Base-by-base conservation (phyloP, 345 rosid genomes). In the Populus nigra region DNA sequence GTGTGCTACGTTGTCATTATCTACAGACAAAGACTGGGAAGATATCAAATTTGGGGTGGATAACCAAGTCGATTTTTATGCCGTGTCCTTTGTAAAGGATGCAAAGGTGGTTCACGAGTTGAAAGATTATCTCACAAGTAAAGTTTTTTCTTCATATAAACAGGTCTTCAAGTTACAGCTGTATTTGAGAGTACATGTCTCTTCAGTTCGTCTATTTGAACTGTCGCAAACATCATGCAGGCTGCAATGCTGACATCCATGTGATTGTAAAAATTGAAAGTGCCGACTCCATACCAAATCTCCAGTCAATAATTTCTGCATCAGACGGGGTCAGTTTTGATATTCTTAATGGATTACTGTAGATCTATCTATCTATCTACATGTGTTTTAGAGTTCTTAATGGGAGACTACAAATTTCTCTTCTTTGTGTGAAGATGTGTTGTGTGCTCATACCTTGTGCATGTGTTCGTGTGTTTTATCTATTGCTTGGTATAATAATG, bases 21-120 rank as follows among this genome's bases (percentile, higher is more conserved):
- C 75, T 57, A 73, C 90, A 95, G 99, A 95, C 72, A 95, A 95
- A 86, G 99, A 95, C 87, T 93, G 99, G 98, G 99, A 92, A 84
- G 99, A 95, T 83, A 95, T 95, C 69, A 95, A 93, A 83, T 95
- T 95, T 83, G 99, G 99, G 74, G 97, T 95, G 82, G 99, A 93
- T 79, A 93, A 93, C 84, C 88, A 92, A 89, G 97, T 92, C 22
- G 99, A 95, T 87, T 95, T 90, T 79, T 95, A 93, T 78, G 99
- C 99, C 11, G 99, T 95, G 50, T 95, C 98, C 50, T 95, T 95
- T 82, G 99, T 95, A 62, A 95, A 95, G 84, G 99, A 95, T 88
- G 99, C 96, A 80, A 81, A 91, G 85, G 98, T 95, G 83, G 94
- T 93, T 69, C 89, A 88, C 72, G 97, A 92, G 84, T 82, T 95